A percentile compares a stretch with the other conserved stretches of the same genome.
Evolutionary conservation across 768 basidiomycete genomes (phyloP).

Genomic region (Mrakia hoshinonis): DNA sequence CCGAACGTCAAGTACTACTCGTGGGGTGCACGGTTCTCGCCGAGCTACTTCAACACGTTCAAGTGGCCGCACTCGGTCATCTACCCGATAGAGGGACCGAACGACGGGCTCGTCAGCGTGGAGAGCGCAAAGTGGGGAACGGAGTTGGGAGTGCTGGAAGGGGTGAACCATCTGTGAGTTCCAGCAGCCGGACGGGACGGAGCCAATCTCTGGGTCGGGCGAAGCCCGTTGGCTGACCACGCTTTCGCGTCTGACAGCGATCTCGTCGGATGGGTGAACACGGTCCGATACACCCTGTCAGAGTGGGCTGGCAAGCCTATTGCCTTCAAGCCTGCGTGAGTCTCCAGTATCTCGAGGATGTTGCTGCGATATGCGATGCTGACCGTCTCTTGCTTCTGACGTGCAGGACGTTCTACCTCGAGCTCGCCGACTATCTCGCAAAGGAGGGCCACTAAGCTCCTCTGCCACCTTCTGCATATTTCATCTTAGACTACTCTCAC

Average conservation of each 20-base stretch:
- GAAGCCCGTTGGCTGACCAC: too few relatives aligned
- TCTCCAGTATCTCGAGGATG: neutral
- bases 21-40: conserved; percentile 87
- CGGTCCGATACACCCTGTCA: conserved; percentile 62
- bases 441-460: conserved; percentile 9
- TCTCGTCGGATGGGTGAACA: conserved; percentile 68
- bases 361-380: neutral
- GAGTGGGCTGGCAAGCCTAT: conserved; percentile 82
- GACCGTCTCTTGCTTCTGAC: neutral
- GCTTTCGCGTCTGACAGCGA: conserved; percentile 19
- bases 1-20: conserved; percentile 78
- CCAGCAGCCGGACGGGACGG: too few relatives aligned
- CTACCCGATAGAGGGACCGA: conserved; percentile 76
- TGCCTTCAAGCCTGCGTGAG: conserved; percentile 67
- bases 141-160: conserved; percentile 81
- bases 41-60: conserved; percentile 85
- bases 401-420: neutral
- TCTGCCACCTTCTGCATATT: neutral
- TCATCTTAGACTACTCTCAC: neutral
- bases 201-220: too few relatives aligned
- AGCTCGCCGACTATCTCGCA: conserved; percentile 18
- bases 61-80: conserved; percentile 77
- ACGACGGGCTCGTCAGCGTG: conserved; percentile 87
- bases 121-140: conserved; percentile 87
- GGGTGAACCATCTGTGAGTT: conserved; percentile 74